These are phyloP conservation scores for Excoecaria cochinchinensis DNA, from an alignment of 345 rosid genomes.

Conservation along the genomic window DNA sequence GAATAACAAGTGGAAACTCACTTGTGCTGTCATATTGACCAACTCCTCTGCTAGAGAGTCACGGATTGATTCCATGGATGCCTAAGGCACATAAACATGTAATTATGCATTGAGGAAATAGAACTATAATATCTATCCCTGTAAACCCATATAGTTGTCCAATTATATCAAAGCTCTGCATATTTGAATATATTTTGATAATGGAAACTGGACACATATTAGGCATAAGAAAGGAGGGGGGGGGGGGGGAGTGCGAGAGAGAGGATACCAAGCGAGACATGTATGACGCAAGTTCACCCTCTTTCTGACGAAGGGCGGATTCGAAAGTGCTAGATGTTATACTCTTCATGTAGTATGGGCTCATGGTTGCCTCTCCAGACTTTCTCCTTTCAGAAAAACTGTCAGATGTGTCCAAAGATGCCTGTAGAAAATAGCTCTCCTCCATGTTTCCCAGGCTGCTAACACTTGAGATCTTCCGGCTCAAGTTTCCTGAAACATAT, in stretches of 20 bases:
- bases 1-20: conserved; percentile 19
- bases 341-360: conserved; percentile 89
- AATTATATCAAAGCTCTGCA: background rate
- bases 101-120: background rate
- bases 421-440: conserved; percentile 94
- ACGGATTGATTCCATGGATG: conserved; percentile 92
- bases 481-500: conserved; percentile 55
- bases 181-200: background rate
- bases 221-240: conserved; percentile 5
- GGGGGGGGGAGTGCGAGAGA: no score
- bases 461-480: conserved; percentile 74
- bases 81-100: conserved; percentile 38
- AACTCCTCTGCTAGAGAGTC: conserved; percentile 98
- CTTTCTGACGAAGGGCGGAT: conserved; percentile 95
- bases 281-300: conserved; percentile 97
- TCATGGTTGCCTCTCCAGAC: conserved; percentile 58
- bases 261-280: conserved; percentile 89
- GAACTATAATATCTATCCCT: background rate
- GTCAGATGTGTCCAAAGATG: conserved; percentile 88
- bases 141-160: conserved; percentile 1
- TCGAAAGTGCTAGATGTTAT: conserved; percentile 93
- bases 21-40: conserved; percentile 95
- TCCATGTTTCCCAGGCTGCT: conserved; percentile 94
- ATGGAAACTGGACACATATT: background rate
- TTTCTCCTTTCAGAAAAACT: conserved; percentile 69